Base-by-base conservation (phyloP, 768 basidiomycete species). In the Russula sp. region DNA sequence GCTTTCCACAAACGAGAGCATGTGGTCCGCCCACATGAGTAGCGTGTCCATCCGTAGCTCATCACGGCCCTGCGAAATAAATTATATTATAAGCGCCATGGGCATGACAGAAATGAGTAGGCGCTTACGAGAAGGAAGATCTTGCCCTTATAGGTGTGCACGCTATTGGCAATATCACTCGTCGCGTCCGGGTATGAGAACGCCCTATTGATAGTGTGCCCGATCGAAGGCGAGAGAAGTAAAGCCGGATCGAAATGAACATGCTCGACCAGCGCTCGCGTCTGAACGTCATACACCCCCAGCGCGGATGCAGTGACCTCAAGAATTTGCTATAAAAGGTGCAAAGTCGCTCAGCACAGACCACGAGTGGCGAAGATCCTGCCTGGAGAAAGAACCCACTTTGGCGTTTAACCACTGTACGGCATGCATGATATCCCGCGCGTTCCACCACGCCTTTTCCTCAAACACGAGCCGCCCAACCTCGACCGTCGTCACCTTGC, bases 11-110 rank as follows among this genome's bases (percentile, higher is more conserved):
- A 87, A 82, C 0, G 84, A 79, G 49, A 99, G 77, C 27, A 98
- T 87, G 49, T 88, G 85, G 72, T 99, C 97, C 6, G 96, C 93
- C 97, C 97, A 99, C 1, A 93, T 92, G 35, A 94, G 77, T 22
- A 98, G 78, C 2, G 89, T 91, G 32, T 94, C 97, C 3, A 89
- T 93, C 71, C 82, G 80, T 1, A 98, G 66, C 53, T 83, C 82
- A 60, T 85, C 78, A 56, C 80, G 79, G 52, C 83, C 82, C 92
- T 90, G 67, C 35, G n/a, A 57, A 37, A 6, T 9, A 49, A 66
- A 51, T 13, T 13, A 57, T 39, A 51, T 13, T 13, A 57, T 39
- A 59, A 45, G 64, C 37, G 52, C 45, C 50, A 44, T 34, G 11
- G 35, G 34, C 27, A 18, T 48, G 37, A 45, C 27, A 32, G 9